Evolutionary conservation across 106 monocot genomes (phyloP), one percentile per base, ranked within the genome.

Genomic region (Platanthera guangdongensis): DNA sequence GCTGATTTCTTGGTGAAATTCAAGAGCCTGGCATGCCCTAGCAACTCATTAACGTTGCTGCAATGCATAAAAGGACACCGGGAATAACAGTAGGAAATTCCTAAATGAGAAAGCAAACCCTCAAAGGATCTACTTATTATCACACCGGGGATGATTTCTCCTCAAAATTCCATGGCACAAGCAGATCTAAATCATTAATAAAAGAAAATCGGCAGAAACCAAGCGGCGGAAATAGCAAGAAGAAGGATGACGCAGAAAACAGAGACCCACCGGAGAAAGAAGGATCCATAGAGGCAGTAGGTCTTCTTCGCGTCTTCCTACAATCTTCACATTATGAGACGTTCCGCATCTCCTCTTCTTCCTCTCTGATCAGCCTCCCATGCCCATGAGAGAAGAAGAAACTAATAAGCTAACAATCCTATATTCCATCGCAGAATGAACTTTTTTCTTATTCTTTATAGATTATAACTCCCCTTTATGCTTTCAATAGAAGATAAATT

Each of bases 221-320:
- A 10, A 51, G 46, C 49, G 51, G 72, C 21, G 72, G 22, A 72
- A 72, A 72, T 72, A n/a, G 8, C 50, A n/a, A 50, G 72, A 49
- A 22, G 7, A 49, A 16, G 9, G 13, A 39, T 3, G 19, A 57
- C 47, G 48, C 19, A 57, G 52, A 52, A n/a, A 70, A 51, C 10
- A 25, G 21, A 46, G 53, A 46, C 78, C 2, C 55, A 78, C 81
- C 81, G 19, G 76, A 81, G 71, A 76, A 76, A 14, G 81, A 70
- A 22, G 71, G 76, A 81, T 81, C 81, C 81, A 81, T 81, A 28
- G 71, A 57, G 57, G 57, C 15, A 21, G 49, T 10, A 51, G 50
- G 4, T 50, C 50, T 72, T 71, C 71, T 47, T 52, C 54, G 18
- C 69, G 32, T 70, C 78, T 47, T 57, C 57, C 25, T 46, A 25